A percentile compares a stretch with the other conserved stretches of the same genome.
phyloP scores from a whole-genome alignment of 768 basidiomycete species.

The Gelatoporia subvermispora region DNA sequence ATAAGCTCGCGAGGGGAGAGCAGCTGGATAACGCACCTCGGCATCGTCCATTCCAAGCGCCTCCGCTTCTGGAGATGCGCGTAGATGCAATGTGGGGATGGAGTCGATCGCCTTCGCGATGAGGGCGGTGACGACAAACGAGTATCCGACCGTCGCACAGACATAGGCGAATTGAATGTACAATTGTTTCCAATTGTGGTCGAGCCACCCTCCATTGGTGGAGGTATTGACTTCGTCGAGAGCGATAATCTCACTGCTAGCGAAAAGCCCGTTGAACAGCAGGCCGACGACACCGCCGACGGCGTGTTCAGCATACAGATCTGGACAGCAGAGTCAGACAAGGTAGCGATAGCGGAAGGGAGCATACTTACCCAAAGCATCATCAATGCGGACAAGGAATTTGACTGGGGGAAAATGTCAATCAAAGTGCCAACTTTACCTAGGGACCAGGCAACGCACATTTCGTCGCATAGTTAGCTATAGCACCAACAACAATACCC shows the following conservation, averaged over 20 bases:
- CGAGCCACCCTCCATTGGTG: constrained; percentile 81
- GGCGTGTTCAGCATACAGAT: constrained; percentile 90
- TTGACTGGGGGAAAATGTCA: constrained; percentile 45
- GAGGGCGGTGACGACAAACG: constrained; percentile 70
- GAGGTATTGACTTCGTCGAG: constrained; percentile 65
- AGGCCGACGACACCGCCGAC: constrained; percentile 79
- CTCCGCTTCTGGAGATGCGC: constrained; percentile 57
- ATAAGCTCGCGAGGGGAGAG: not conserved
- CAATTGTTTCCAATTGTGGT: constrained; percentile 75
- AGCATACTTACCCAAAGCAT: constrained; percentile 53
- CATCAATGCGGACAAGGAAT: constrained; percentile 68
- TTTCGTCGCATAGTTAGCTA: constrained; percentile 84
- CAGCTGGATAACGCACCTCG: constrained; percentile 41
- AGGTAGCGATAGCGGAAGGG: not conserved
- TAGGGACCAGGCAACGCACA: constrained; percentile 34
- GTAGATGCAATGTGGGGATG: constrained; percentile 72
- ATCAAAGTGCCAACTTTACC: constrained; percentile 1
- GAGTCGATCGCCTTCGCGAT: constrained; percentile 81
- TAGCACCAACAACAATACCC: constrained; percentile 65
- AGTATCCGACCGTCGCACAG: constrained; percentile 67
- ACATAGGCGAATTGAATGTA: constrained; percentile 81
- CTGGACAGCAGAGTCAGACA: constrained; percentile 1
- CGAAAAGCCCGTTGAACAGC: constrained; percentile 81
- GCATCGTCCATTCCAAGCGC: constrained; percentile 83
- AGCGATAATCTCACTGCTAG: constrained; percentile 68